phyloP scores from a whole-genome alignment of 116 monocot species.

The Papilionanthe hybrid region DNA sequence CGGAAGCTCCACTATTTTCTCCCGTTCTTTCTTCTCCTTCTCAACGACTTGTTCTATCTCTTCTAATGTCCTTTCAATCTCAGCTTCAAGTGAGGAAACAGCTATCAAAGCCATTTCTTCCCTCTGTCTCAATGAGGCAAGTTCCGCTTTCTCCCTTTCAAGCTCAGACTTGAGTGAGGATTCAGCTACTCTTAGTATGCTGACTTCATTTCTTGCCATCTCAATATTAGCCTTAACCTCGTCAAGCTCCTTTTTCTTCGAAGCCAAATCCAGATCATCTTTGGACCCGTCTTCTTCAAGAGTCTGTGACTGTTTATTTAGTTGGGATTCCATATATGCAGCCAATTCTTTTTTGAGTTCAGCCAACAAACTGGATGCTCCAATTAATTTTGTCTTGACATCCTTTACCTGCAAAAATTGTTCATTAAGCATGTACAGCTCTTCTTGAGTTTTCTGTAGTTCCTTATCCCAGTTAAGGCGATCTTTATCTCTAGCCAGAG shows the following conservation, averaged over 20 bases:
- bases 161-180: slow-evolving; percentile 21
- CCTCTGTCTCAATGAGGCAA: slow-evolving; percentile 17
- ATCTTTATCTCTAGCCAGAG: slow-evolving; percentile 64
- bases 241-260: slow-evolving; percentile 41
- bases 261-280: slow-evolving; percentile 19
- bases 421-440: slow-evolving; percentile 35
- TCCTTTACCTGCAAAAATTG: slow-evolving; percentile 38
- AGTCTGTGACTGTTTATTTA: slow-evolving; percentile 27
- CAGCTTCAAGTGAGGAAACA: slow-evolving; percentile 20
- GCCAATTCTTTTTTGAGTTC: slow-evolving; percentile 43
- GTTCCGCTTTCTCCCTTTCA: slow-evolving; percentile 18
- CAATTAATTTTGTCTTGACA: slow-evolving; percentile 53
- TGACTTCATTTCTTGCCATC: slow-evolving; percentile 49
- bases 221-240: slow-evolving; percentile 50
- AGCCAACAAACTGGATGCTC: slow-evolving; percentile 35
- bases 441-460: slow-evolving; percentile 62
- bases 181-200: slow-evolving; percentile 22
- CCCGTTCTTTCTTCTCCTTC: slow-evolving; percentile 17
- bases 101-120: slow-evolving; percentile 20
- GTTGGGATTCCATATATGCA: slow-evolving; percentile 41
- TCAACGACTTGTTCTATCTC: slow-evolving; percentile 4
- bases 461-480: slow-evolving; percentile 57
- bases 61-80: slow-evolving; percentile 15
- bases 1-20: slow-evolving; percentile 18
- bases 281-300: slow-evolving; percentile 1